Conservation (phyloP, 2,329 filamentous ascomycete species). For the Fusarium protoensiforme region DNA sequence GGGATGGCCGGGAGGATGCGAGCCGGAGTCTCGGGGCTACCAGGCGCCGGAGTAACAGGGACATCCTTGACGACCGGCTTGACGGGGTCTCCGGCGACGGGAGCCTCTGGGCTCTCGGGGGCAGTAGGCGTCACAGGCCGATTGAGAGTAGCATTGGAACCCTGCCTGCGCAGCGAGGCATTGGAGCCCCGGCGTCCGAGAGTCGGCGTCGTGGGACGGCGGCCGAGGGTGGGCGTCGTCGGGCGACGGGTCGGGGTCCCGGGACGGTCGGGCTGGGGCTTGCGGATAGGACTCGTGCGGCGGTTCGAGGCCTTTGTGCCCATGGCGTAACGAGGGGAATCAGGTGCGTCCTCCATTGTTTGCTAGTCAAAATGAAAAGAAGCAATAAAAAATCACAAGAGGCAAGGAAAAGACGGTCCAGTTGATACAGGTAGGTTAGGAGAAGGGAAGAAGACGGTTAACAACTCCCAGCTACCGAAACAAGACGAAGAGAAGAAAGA, state of each 20-base stretch:
- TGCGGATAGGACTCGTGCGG: slow-evolving; percentile 33
- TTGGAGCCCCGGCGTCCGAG: slow-evolving; percentile 26
- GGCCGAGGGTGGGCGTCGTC: slow-evolving; percentile 24
- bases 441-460: not conserved
- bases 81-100: slow-evolving; percentile 16
- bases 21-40: slow-evolving; percentile 14
- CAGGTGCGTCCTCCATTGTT: slow-evolving; percentile 19
- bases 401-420: not conserved
- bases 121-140: slow-evolving; percentile 22
- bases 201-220: slow-evolving; percentile 34
- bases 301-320: slow-evolving; percentile 34
- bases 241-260: slow-evolving; percentile 29
- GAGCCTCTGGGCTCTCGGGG: not conserved
- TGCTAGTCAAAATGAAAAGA: not conserved
- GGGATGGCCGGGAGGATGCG: slow-evolving; percentile 27
- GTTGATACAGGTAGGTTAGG: not conserved
- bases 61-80: slow-evolving; percentile 1
- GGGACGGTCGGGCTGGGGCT: slow-evolving; percentile 19
- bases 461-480: not conserved
- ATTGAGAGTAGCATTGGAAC: slow-evolving; percentile 29
- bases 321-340: slow-evolving; percentile 38
- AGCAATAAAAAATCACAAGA: not conserved
- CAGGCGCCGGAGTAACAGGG: not conserved
- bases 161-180: slow-evolving; percentile 12
- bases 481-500: not conserved